phyloP scores from a whole-genome alignment of 2,329 filamentous ascomycete genomes.

The Cercospora sp. region DNA sequence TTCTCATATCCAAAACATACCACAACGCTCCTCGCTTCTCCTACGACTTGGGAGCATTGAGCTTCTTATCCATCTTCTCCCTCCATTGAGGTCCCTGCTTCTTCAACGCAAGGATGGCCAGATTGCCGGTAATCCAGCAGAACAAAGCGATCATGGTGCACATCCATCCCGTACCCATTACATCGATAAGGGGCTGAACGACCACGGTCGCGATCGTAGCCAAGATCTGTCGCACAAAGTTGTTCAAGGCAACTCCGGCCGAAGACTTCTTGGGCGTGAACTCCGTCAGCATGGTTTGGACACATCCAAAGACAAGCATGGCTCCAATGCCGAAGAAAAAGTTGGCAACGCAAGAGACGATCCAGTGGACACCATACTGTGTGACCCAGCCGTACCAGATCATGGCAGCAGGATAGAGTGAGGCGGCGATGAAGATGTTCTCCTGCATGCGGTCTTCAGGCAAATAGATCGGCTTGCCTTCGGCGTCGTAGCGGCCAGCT shows the following conservation, averaged over 20 bases:
- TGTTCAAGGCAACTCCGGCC: slow-evolving; percentile 75
- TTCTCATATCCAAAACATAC: neutral
- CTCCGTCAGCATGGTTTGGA: slow-evolving; percentile 80
- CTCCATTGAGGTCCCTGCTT: slow-evolving; percentile 35
- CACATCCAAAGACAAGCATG: slow-evolving; percentile 72
- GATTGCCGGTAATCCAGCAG: slow-evolving; percentile 29
- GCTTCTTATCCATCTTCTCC: slow-evolving; percentile 31
- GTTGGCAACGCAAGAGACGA: slow-evolving; percentile 36
- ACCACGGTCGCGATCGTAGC: slow-evolving; percentile 69
- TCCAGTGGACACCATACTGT: slow-evolving; percentile 54
- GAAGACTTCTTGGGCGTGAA: slow-evolving; percentile 72
- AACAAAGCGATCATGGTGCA: slow-evolving; percentile 57
- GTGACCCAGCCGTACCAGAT: slow-evolving; percentile 77
- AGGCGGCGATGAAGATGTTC: slow-evolving; percentile 73
- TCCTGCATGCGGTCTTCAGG: slow-evolving; percentile 81
- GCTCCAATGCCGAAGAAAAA: slow-evolving; percentile 67
- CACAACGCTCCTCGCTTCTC: neutral
- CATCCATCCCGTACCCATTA: slow-evolving; percentile 73
- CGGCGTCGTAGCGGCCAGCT: slow-evolving; percentile 46
- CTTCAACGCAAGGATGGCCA: slow-evolving; percentile 37
- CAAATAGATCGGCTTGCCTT: slow-evolving; percentile 65
- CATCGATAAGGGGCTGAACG: slow-evolving; percentile 68
- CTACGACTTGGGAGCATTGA: slow-evolving; percentile 20
- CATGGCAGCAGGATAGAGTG: slow-evolving; percentile 68
- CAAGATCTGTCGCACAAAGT: slow-evolving; percentile 77